Percentiles rank a stretch among this genome's conserved stretches.
Conservation (phyloP, 2,329 filamentous ascomycete species). For the Venturia pyrina region DNA sequence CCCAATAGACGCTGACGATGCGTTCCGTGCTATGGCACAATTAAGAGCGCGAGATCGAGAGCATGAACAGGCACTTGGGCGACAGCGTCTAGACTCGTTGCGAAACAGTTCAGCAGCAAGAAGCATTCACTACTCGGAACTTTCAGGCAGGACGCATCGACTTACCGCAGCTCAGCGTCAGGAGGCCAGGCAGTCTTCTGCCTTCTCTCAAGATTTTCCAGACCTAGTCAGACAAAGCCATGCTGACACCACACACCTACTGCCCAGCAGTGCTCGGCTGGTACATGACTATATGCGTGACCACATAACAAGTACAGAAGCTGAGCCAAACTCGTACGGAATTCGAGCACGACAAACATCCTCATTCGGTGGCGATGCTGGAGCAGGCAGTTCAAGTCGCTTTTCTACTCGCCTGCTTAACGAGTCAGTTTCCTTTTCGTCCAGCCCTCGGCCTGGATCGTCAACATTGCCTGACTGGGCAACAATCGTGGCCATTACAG, state of each 20-base stretch:
- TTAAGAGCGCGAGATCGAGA: background rate
- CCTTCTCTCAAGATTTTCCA: slow-evolving; percentile 11
- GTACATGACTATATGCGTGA: slow-evolving; percentile 9
- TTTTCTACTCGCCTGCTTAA: background rate
- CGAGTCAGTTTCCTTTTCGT: background rate
- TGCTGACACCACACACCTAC: background rate
- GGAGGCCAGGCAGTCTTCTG: slow-evolving; percentile 5
- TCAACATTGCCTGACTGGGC: background rate
- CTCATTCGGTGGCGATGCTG: background rate
- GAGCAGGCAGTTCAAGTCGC: background rate
- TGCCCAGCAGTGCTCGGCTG: slow-evolving; percentile 1
- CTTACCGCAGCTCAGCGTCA: background rate
- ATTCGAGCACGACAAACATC: background rate
- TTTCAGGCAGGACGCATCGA: background rate
- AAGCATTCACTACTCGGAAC: slow-evolving; percentile 6
- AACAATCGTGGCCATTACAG: background rate
- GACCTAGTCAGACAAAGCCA: slow-evolving; percentile 6
- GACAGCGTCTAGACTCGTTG: slow-evolving; percentile 6
- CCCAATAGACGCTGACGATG: slow-evolving; percentile 1
- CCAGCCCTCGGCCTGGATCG: background rate
- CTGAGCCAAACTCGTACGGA: background rate
- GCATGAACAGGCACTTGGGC: background rate
- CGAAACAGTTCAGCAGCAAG: background rate
- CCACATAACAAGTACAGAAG: background rate
- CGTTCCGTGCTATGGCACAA: slow-evolving; percentile 2